Base-by-base conservation (phyloP, 192 early-diverging fungal genomes). In the Umbelopsis isabellina region DNA sequence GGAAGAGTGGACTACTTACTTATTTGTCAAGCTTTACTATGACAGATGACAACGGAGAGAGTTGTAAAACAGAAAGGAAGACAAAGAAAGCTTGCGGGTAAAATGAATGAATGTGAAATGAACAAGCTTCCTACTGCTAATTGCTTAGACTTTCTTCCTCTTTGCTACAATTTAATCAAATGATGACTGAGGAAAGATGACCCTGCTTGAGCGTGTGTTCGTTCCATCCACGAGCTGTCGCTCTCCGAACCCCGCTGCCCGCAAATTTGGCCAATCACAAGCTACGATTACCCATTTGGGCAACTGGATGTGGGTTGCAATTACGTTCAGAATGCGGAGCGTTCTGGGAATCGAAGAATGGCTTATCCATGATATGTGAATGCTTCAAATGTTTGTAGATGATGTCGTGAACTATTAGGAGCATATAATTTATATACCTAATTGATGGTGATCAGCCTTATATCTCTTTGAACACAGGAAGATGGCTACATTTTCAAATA, bases 141-240 rank as follows among this genome's bases (percentile, higher is more conserved):
- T 61, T 61, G 25, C 55, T 61, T 61, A 61, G 55, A 61, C 55
- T 61, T 55, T 61, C 55, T 61, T 61, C 55, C 55, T 33, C 25
- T 61, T 61, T 61, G 55, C 33, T 61, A 61, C 55, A 61, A 61
- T 11, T 61, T 16, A 30, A 61, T 61, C 55, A 61, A 61, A 61
- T 61, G 55, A 61, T 61, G 55, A 61, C 25, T 61, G 55, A 35
- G 55, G 55, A 61, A n/a, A 61, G 55, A 61, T 61, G 55, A 30
- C 27, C 33, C 30, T 61, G 52, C 27, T 13, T 35, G 11, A 61
- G 16, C 30, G 55, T 35, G 55, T 41, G 37, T 61, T 22, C 55
- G 27, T 37, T 61, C 20, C 48, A 49, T 49, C 20, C 48, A 49
- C 55, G 55, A 61, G 30, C 23, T 61, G 55, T 61, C 27, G 55